Conservation (phyloP, 805 yeast genomes). For the Metschnikowia borealis region DNA sequence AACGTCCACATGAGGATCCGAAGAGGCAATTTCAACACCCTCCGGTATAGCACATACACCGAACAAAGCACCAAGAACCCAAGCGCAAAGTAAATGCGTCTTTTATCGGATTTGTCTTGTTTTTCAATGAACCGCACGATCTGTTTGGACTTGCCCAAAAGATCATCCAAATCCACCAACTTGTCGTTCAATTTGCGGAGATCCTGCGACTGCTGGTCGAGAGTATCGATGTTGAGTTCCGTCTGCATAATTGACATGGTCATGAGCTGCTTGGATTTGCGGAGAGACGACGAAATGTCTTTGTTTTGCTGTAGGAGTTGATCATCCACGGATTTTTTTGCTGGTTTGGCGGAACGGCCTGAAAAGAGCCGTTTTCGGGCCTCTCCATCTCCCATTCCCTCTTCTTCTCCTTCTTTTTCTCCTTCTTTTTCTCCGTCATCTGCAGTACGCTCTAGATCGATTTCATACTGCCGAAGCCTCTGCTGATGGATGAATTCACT, state of each 20-base stretch:
- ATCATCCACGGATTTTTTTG: conserved; percentile 31
- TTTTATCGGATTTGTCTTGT: conserved; percentile 46
- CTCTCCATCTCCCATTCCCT: not conserved
- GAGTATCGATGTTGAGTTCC: conserved; percentile 46
- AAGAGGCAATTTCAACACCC: conserved; percentile 45
- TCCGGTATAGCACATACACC: conserved; percentile 47
- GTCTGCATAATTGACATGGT: conserved; percentile 48
- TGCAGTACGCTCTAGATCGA: not conserved
- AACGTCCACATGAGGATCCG: conserved; percentile 44
- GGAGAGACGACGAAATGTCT: conserved; percentile 44
- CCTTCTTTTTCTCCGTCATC: not conserved
- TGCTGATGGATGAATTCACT: conserved; percentile 28
- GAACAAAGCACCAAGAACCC: conserved; percentile 45
- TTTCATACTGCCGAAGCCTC: conserved; percentile 26
- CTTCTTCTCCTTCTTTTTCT: not conserved
- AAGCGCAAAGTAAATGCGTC: conserved; percentile 45
- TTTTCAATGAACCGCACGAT: conserved; percentile 50
- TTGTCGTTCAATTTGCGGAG: conserved; percentile 39
- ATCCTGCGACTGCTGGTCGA: conserved; percentile 45
- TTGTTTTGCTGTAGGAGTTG: conserved; percentile 45
- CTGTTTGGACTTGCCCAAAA: conserved; percentile 40
- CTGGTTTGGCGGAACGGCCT: conserved; percentile 6
- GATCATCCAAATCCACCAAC: conserved; percentile 36
- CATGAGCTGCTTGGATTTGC: conserved; percentile 45
- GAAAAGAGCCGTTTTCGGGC: conserved; percentile 6